Evolutionary conservation across 257 asterid species (phyloP), one percentile per base, ranked within the genome.

Genomic region (Gentiana dahurica): DNA sequence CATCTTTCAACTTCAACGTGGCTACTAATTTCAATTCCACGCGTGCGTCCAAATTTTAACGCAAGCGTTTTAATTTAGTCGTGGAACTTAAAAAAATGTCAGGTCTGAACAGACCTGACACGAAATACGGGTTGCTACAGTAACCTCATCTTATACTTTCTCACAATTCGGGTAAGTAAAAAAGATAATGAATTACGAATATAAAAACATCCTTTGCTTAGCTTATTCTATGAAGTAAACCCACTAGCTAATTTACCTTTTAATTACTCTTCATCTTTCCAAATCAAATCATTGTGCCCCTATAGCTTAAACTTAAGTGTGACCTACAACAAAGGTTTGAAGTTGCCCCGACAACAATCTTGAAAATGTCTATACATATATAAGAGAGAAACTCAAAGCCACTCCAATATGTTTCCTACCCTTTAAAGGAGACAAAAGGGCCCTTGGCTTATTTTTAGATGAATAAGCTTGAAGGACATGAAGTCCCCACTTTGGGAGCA

Each of bases 401-500:
- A 39, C 74, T 75, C 72, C 62, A 65, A 48, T 59, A 55, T 78
- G 78, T 71, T 61, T 55, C 81, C 79, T 73, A 73, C 59, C 72
- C 54, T 55, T 59, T 67, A 34, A 81, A 80, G 71, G 80, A 78
- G 44, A 39, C 44, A 39, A 55, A 38, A 36, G 55, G 75, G 73
- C 67, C 79, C 66, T 36, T 55, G 12, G 34, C 53, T 69, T 54
- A 68, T 70, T 78, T 57, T 59, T 53, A 74, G 12, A 41, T 66
- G 53, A 68, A 68, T 57, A 67, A 57, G 63, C 51, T 34, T 60
- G 41, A 58, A 41, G 62, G 77, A 83, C 94, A 83, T 32, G 12
- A 37, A 76, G 87, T 54, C 88, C 94, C 97, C 87, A 89, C 84
- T 36, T 59, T 64, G 64, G 60, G 64, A 32, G 53, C 53, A 58